Percentiles rank a stretch among this genome's conserved stretches.
Evolutionary conservation across 768 basidiomycete genomes (phyloP).

Genomic region (Tremella fuciformis): DNA sequence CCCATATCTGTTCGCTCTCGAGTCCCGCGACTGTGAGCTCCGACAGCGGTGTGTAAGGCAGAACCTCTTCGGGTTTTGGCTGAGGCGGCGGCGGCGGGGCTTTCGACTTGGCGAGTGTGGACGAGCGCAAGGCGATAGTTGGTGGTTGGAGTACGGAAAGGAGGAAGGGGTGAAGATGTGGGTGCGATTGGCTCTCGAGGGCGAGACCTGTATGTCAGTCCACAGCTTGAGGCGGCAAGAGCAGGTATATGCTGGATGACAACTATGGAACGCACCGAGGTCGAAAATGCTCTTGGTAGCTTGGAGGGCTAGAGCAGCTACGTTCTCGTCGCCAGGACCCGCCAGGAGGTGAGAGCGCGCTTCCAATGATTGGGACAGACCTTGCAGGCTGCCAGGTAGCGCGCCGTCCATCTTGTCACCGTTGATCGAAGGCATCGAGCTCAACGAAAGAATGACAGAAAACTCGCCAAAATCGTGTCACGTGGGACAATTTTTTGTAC

Average conservation of each 20-base stretch:
- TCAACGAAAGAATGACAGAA: too few relatives aligned
- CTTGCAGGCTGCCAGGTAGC: too few relatives aligned
- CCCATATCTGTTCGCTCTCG: constrained; percentile 87
- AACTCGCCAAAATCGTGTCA: too few relatives aligned
- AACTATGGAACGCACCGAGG: constrained; percentile 57
- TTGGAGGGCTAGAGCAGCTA: constrained; percentile 40
- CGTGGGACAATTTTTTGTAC: too few relatives aligned
- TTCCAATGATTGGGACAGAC: too few relatives aligned
- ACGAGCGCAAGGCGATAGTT: constrained; percentile 60
- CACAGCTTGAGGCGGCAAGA: too few relatives aligned
- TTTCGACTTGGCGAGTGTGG: constrained; percentile 51
- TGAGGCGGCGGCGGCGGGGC: constrained; percentile 52
- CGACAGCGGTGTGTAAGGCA: constrained; percentile 65
- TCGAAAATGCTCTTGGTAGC: constrained; percentile 52
- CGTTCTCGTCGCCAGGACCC: constrained; percentile 33
- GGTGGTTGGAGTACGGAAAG: constrained; percentile 64
- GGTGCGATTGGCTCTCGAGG: constrained; percentile 62
- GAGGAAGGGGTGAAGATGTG: constrained; percentile 66
- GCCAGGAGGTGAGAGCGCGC: constrained; percentile 27
- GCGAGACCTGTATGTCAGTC: constrained; percentile 57
- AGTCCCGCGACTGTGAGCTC: constrained; percentile 73
- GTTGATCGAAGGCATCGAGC: too few relatives aligned
- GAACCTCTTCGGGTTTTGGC: constrained; percentile 29
- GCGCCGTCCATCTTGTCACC: too few relatives aligned
- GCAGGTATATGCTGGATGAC: constrained; percentile 42